Percentiles rank a stretch among this genome's conserved stretches.
Evolutionary conservation across 805 yeast genomes (phyloP).

Genomic region (Metschnikowia proteae): DNA sequence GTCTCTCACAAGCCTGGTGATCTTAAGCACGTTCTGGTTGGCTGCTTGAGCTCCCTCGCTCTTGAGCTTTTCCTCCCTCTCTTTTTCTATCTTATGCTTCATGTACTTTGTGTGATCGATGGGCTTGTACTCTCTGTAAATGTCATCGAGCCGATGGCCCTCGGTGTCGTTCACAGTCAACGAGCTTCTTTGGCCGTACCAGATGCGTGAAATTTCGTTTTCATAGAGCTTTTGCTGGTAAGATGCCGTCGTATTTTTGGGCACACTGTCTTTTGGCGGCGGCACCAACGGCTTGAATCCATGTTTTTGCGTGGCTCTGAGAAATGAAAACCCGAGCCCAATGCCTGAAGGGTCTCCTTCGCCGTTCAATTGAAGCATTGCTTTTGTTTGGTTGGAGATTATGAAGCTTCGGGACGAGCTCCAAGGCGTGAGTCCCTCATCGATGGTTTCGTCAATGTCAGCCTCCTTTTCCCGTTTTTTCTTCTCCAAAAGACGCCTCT

Average conservation of each 20-base stretch:
- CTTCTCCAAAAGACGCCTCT: conserved; percentile 22
- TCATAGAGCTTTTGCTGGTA: conserved; percentile 88
- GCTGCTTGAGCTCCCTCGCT: conserved; percentile 23
- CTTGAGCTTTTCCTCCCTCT: conserved; percentile 30
- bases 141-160: conserved; percentile 35
- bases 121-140: conserved; percentile 39
- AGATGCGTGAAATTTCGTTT: conserved; percentile 80
- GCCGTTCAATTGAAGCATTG: conserved; percentile 92
- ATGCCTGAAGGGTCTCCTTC: conserved; percentile 93
- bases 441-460: conserved; percentile 53
- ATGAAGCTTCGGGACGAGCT: conserved; percentile 86
- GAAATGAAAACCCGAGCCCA: conserved; percentile 83
- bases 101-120: conserved; percentile 29
- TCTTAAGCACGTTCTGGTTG: conserved; percentile 33
- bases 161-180: conserved; percentile 39
- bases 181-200: conserved; percentile 78
- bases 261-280: conserved; percentile 34
- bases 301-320: conserved; percentile 92
- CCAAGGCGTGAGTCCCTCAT: conserved; percentile 92
- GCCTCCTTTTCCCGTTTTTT: conserved; percentile 26
- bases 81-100: conserved; percentile 34
- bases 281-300: conserved; percentile 56
- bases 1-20: conserved; percentile 78
- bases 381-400: conserved; percentile 92
- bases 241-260: conserved; percentile 40